Evolutionary conservation across 768 basidiomycete genomes (phyloP), one percentile per base, ranked within the genome.

Genomic region (Paxillus ammoniavirescens): DNA sequence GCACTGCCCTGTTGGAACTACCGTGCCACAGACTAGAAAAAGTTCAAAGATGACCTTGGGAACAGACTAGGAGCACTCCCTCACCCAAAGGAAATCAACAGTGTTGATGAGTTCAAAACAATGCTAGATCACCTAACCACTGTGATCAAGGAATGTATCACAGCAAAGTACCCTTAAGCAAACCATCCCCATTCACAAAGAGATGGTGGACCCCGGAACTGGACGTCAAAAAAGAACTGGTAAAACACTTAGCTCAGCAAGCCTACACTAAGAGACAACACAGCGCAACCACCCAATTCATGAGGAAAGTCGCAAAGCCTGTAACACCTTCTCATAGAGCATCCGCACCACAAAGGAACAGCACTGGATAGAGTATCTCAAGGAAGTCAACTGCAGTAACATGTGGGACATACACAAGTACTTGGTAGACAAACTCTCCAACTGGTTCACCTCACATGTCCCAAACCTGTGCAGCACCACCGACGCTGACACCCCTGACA

Each of bases 151-250:
- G 38, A 49, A 0, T 60, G 59, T 0, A 61, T 70, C 1, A 38
- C 57, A 9, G 42, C 8, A 23, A 51, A 6, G 64, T 70, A 0
- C 71, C 69, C 0, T 18, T 44, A 2, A 23, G 55, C 1, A 51
- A 57, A 26, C 60, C 62, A 1, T 55, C 49, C 2, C 65, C 63
- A 1, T 63, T 63, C 49, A 26, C 54, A 2, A 73, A 73, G 36
- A 18, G 63, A 2, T 75, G 73, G 75, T 76, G 66, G 70, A 63
- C 49, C 10, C 44, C 54, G 12, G 69, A 71, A 0, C 69, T 78
- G 3, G 49, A 48, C 56, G 45, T 57, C 0, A 33, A 60, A 21
- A 61, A 61, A 13, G 35, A 59, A 5, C 49, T 57, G 0, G 55
- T 63, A 5, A 53, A 58, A 44, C 18, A 2, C 1, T 33, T 68